Evolutionary conservation across 1,284 basidiomycete species (phyloP).

Genomic region (Taiwanofungus camphoratus): DNA sequence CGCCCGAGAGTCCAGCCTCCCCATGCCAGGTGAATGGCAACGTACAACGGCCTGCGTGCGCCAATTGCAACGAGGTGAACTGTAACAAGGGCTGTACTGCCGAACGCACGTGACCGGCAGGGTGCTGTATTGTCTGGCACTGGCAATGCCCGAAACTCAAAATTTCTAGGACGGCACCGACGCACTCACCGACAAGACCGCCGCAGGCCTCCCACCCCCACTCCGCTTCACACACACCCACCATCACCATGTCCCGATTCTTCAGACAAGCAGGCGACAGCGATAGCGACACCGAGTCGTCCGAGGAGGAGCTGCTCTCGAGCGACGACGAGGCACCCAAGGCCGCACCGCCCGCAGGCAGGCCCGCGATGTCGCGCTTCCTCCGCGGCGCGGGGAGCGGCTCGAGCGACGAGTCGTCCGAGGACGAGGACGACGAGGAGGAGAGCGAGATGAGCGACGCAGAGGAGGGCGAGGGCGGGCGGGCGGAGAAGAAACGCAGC

Average conservation of each 20-base stretch:
- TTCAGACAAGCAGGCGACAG: conserved; percentile 81
- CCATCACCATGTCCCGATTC: conserved; percentile 71
- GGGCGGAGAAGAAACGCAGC: conserved; percentile 37
- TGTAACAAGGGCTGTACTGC: too few relatives aligned
- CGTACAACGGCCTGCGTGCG: too few relatives aligned
- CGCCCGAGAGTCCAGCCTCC: too few relatives aligned
- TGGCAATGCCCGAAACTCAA: conserved; percentile 11
- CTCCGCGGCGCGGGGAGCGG: conserved; percentile 50
- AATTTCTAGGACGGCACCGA: conserved; percentile 7
- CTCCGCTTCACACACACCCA: background rate
- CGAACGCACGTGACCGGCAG: background rate
- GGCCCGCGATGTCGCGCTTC: conserved; percentile 73
- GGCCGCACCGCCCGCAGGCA: conserved; percentile 41
- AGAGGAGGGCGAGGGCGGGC: conserved; percentile 27
- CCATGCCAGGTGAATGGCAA: too few relatives aligned
- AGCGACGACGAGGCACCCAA: conserved; percentile 63
- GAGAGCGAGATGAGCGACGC: conserved; percentile 28
- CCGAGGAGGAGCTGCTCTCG: conserved; percentile 78
- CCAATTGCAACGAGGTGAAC: background rate
- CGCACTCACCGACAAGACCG: background rate
- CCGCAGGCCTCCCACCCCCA: background rate
- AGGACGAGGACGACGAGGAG: conserved; percentile 28
- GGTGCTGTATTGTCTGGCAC: background rate
- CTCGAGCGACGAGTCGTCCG: conserved; percentile 36
- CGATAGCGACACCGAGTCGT: conserved; percentile 72